Percentiles rank a stretch among this genome's conserved stretches.
These are phyloP conservation scores for Pseudozyma tsukubaensis DNA, from an alignment of 1,284 basidiomycete species.

Conservation along the genomic window DNA sequence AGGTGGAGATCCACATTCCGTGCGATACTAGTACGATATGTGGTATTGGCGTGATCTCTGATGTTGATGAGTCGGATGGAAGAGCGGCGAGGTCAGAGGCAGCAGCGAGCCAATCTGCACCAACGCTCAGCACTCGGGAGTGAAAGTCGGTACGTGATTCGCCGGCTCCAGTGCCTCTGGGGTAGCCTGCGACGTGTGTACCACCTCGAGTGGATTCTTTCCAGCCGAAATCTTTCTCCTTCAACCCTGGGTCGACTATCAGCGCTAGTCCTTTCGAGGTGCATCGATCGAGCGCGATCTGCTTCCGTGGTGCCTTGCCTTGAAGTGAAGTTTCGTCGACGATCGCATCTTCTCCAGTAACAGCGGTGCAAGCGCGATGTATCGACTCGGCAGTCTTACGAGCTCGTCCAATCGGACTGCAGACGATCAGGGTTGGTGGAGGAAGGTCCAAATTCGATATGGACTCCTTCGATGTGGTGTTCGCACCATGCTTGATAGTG, in stretches of 20 bases:
- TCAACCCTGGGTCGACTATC: slow-evolving; percentile 28
- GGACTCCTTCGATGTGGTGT: not conserved
- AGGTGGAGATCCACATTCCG: slow-evolving; percentile 64
- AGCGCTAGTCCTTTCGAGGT: slow-evolving; percentile 5
- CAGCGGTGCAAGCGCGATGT: slow-evolving; percentile 18
- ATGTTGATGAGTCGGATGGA: not conserved
- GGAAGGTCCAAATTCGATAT: slow-evolving; percentile 32
- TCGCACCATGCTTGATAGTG: not conserved
- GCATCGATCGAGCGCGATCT: not conserved
- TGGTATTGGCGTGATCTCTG: slow-evolving; percentile 8
- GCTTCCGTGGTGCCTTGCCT: not conserved
- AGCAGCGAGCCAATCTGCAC: slow-evolving; percentile 29
- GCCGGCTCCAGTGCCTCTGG: slow-evolving; percentile 29
- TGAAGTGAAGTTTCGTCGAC: slow-evolving; percentile 9
- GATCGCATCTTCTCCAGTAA: not conserved
- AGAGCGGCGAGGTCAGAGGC: slow-evolving; percentile 6
- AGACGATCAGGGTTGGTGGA: slow-evolving; percentile 48
- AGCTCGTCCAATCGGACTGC: slow-evolving; percentile 57
- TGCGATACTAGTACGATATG: slow-evolving; percentile 61
- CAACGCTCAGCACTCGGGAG: slow-evolving; percentile 23
- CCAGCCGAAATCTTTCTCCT: slow-evolving; percentile 54
- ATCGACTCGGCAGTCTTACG: slow-evolving; percentile 54
- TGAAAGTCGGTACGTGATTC: slow-evolving; percentile 32
- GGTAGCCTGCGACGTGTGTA: slow-evolving; percentile 40
- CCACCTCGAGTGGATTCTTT: slow-evolving; percentile 54